phyloP scores from a whole-genome alignment of 768 basidiomycete species.

The Suillus occidentalis region DNA sequence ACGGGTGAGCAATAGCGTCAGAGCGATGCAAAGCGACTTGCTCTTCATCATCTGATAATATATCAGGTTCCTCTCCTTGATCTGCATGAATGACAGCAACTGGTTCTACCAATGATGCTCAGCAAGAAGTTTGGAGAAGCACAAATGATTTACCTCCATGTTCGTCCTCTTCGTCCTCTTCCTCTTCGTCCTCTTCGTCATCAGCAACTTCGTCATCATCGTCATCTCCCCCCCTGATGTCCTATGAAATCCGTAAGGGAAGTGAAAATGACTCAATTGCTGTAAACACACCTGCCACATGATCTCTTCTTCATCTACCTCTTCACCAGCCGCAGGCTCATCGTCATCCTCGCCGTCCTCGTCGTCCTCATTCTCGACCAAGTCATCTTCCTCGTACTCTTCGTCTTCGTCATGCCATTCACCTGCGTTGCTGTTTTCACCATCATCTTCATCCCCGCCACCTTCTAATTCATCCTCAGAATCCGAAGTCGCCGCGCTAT shows the following conservation, averaged over 20 bases:
- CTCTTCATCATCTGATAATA: conserved; percentile 68
- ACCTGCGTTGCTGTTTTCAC: conserved; percentile 49
- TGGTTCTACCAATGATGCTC: conserved; percentile 34
- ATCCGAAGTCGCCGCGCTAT: conserved; percentile 78
- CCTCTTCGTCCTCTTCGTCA: conserved; percentile 55
- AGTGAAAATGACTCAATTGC: not conserved
- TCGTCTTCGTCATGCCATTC: conserved; percentile 61
- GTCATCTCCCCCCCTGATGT: conserved; percentile 49
- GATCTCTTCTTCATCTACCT: conserved; percentile 51
- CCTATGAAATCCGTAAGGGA: conserved; percentile 32
- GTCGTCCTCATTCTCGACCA: conserved; percentile 61
- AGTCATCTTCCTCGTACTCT: conserved; percentile 60
- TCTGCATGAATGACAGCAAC: conserved; percentile 64
- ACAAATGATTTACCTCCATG: conserved; percentile 20
- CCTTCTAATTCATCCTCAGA: conserved; percentile 70
- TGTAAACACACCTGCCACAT: conserved; percentile 53
- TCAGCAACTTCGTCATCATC: conserved; percentile 41
- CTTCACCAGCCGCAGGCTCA: conserved; percentile 49
- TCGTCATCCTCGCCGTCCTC: conserved; percentile 47
- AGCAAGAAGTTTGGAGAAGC: not conserved
- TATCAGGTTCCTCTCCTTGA: conserved; percentile 60
- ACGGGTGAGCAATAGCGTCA: conserved; percentile 17
- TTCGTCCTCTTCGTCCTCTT: conserved; percentile 59
- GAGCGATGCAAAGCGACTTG: conserved; percentile 30
- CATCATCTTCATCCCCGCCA: conserved; percentile 60